Conservation (phyloP, 2,329 filamentous ascomycete species). For the Colletotrichum filicis region DNA sequence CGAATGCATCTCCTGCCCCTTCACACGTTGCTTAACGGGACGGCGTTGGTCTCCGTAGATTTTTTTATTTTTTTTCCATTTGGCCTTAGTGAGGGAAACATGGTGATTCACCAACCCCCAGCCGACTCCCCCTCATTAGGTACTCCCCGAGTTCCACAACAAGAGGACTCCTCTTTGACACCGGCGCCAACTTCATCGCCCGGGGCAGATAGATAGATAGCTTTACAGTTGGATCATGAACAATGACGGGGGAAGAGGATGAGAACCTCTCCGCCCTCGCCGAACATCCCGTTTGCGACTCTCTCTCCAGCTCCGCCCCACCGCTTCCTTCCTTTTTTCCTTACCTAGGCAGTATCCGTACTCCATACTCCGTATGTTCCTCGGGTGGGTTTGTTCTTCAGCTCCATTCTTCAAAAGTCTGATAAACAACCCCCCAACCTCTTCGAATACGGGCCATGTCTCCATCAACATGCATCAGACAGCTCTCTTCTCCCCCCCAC, state of each 20-base stretch:
- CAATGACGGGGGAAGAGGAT: not conserved
- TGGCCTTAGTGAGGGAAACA: not conserved
- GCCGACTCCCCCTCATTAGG: not conserved
- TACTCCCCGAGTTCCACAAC: constrained; percentile 4
- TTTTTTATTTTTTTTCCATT: no score
- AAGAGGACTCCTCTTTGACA: not conserved
- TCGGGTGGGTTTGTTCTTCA: not conserved
- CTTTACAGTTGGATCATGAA: not conserved
- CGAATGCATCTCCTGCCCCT: not conserved
- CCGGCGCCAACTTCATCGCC: not conserved
- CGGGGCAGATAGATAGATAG: not conserved
- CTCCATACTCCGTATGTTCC: no score
- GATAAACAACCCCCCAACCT: not conserved
- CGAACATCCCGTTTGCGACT: constrained; percentile 4
- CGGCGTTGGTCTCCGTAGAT: no score
- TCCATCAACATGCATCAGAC: not conserved
- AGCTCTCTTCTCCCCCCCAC: not conserved
- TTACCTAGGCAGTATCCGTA: no score
- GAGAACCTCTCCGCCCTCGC: not conserved
- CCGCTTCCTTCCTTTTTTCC: not conserved
- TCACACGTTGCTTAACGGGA: not conserved
- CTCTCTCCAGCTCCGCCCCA: not conserved
- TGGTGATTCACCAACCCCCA: constrained; percentile 17
- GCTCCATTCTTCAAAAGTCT: not conserved
- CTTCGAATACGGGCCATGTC: constrained; percentile 1